A percentile compares a stretch with the other conserved stretches of the same genome.
Conservation (phyloP, 768 basidiomycete genomes). For the Boletus barrowsii region DNA sequence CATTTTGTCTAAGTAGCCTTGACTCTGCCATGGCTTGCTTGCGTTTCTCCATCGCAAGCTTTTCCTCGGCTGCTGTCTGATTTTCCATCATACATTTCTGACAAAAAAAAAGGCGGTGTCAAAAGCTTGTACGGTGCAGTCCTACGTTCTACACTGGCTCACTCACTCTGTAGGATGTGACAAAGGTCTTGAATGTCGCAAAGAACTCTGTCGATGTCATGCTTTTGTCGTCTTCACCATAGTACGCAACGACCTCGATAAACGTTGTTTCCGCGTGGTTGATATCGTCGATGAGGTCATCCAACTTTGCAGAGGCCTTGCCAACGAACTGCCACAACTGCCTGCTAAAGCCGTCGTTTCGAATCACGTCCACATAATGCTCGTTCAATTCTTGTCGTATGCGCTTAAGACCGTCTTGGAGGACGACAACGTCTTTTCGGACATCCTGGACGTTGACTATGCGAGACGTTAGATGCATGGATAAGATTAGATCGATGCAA, state of each 20-base stretch:
- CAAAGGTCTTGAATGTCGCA: slow-evolving; percentile 94
- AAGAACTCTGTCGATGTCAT: slow-evolving; percentile 91
- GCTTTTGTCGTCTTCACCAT: slow-evolving; percentile 88
- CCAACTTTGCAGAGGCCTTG: slow-evolving; percentile 69
- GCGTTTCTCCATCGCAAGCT: slow-evolving; percentile 62
- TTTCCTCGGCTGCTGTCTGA: slow-evolving; percentile 69
- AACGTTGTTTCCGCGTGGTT: slow-evolving; percentile 82
- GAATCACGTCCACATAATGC: slow-evolving; percentile 70
- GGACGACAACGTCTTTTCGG: slow-evolving; percentile 67
- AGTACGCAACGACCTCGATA: slow-evolving; percentile 83
- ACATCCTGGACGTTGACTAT: slow-evolving; percentile 86
- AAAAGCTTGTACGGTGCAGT: neutral
- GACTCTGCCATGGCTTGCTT: slow-evolving; percentile 63
- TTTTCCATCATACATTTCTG: slow-evolving; percentile 91
- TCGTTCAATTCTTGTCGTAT: slow-evolving; percentile 80
- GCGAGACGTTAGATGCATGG: slow-evolving; percentile 12
- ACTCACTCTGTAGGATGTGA: slow-evolving; percentile 82
- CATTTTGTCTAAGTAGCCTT: slow-evolving; percentile 54
- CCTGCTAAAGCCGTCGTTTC: slow-evolving; percentile 74
- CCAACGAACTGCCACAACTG: slow-evolving; percentile 92
- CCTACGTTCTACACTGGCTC: slow-evolving; percentile 11
- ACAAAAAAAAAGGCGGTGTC: slow-evolving; percentile 1
- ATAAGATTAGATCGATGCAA: slow-evolving; percentile 11
- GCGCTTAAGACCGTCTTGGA: slow-evolving; percentile 71
- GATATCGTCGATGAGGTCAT: slow-evolving; percentile 84